phyloP scores from a whole-genome alignment of 768 basidiomycete genomes.

The Botryobasidium botryosum region DNA sequence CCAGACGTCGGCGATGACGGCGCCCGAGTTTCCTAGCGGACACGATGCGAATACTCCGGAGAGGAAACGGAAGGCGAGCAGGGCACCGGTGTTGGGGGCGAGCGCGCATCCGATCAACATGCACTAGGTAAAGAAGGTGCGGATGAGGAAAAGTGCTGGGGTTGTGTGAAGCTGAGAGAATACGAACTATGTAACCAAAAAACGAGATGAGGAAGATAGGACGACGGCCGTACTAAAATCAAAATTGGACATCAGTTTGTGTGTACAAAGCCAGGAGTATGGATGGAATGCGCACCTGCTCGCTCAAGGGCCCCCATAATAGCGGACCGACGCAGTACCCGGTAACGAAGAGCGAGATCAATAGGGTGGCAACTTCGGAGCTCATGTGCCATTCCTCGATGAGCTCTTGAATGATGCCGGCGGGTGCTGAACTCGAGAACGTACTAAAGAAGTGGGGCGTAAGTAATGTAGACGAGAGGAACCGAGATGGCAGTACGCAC shows the following conservation, averaged over 20 bases:
- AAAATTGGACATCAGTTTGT: not conserved
- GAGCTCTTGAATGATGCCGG: constrained; percentile 11
- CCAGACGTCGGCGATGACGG: constrained; percentile 18
- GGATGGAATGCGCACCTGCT: no score
- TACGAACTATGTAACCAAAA: constrained; percentile 16
- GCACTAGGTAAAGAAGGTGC: no score
- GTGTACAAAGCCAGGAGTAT: no score
- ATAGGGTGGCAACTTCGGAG: constrained; percentile 6
- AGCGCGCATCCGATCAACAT: constrained; percentile 21
- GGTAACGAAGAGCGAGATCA: constrained; percentile 12
- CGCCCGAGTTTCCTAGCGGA: constrained; percentile 14
- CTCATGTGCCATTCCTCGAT: constrained; percentile 6
- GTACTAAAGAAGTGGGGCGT: constrained; percentile 4
- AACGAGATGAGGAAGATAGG: constrained; percentile 23
- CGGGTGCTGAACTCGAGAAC: constrained; percentile 7
- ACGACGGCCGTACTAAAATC: constrained; percentile 19
- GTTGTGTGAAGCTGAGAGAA: no score
- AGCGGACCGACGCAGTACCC: constrained; percentile 20
- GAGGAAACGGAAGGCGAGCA: constrained; percentile 18
- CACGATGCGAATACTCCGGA: constrained; percentile 14
- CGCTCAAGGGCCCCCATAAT: constrained; percentile 19
- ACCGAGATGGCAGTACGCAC: constrained; percentile 1
- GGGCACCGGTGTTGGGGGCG: constrained; percentile 20
- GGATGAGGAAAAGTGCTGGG: no score
- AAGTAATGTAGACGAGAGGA: no score